phyloP scores from a whole-genome alignment of 129 eudicot species.

The Kitagawia praeruptora region DNA sequence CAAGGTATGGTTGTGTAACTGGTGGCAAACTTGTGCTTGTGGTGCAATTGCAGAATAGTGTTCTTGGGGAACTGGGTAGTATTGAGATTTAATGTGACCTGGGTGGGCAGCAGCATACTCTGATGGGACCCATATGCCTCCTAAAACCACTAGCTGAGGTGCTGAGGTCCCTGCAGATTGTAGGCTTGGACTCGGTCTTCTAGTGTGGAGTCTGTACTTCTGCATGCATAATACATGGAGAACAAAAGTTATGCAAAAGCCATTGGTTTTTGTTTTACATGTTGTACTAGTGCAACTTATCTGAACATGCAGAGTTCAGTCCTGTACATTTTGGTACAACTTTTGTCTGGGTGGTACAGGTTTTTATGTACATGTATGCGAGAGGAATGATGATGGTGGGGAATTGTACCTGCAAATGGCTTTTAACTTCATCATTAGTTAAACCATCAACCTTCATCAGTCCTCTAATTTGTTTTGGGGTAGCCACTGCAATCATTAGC shows the following conservation, averaged over 20 bases:
- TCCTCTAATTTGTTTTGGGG: constrained; percentile 96
- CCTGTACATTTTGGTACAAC: neutral
- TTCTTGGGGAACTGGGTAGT: constrained; percentile 55
- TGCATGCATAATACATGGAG: constrained; percentile 22
- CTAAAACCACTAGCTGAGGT: constrained; percentile 80
- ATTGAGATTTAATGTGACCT: constrained; percentile 36
- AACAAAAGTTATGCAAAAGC: neutral
- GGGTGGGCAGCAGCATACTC: constrained; percentile 51
- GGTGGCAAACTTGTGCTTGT: constrained; percentile 34
- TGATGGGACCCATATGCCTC: constrained; percentile 95
- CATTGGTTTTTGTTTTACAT: neutral
- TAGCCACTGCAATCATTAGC: constrained; percentile 65
- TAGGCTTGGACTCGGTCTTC: constrained; percentile 84
- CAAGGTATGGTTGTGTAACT: constrained; percentile 27
- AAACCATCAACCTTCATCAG: constrained; percentile 97
- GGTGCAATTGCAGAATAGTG: constrained; percentile 39
- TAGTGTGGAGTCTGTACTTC: constrained; percentile 95
- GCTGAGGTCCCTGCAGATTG: constrained; percentile 47
- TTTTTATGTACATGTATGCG: constrained; percentile 8
- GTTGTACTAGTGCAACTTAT: neutral
- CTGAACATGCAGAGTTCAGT: constrained; percentile 7
- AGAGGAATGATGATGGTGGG: constrained; percentile 24
- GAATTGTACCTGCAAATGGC: constrained; percentile 75
- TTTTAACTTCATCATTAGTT: constrained; percentile 99
- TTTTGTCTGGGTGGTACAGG: neutral